Evolutionary conservation across 2,329 filamentous ascomycete species (phyloP).

Genomic region (Aspergillus tamarii): DNA sequence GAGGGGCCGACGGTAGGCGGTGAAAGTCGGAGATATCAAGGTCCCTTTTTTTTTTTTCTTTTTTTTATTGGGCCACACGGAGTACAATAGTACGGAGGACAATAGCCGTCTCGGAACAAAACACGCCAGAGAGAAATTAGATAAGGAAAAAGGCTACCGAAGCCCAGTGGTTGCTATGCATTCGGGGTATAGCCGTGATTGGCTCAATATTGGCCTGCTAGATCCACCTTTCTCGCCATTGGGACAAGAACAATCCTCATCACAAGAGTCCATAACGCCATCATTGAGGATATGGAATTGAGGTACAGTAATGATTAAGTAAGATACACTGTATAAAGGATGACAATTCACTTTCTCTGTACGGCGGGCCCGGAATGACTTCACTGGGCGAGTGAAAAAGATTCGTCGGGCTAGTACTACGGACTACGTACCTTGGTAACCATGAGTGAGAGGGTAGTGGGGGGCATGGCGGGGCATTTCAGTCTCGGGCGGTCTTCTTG

Average conservation of each 20-base stretch:
- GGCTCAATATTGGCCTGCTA: constrained; percentile 14
- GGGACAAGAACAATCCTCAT: not conserved
- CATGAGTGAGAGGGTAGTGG: constrained; percentile 14
- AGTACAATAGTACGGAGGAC: not conserved
- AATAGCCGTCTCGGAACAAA: not conserved
- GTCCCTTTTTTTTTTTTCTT: not conserved
- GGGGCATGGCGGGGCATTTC: constrained; percentile 24
- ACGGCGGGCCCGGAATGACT: constrained; percentile 1
- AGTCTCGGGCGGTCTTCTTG: constrained; percentile 42
- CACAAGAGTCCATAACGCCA: not conserved
- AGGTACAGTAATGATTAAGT: not conserved
- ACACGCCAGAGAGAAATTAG: constrained; percentile 4
- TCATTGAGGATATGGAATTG: not conserved
- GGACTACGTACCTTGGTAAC: not conserved
- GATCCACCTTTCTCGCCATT: constrained; percentile 15
- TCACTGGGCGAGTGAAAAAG: constrained; percentile 10
- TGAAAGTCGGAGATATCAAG: constrained; percentile 6
- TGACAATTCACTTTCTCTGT: not conserved
- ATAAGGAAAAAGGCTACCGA: constrained; percentile 10
- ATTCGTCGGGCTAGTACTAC: constrained; percentile 26
- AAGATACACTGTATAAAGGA: not conserved
- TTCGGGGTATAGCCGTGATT: constrained; percentile 10
- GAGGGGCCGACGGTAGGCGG: not conserved
- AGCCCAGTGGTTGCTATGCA: not conserved
- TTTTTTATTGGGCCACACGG: not conserved